These are phyloP conservation scores for Grifola frondosa DNA, from an alignment of 1,284 basidiomycete species.

Conservation along the genomic window DNA sequence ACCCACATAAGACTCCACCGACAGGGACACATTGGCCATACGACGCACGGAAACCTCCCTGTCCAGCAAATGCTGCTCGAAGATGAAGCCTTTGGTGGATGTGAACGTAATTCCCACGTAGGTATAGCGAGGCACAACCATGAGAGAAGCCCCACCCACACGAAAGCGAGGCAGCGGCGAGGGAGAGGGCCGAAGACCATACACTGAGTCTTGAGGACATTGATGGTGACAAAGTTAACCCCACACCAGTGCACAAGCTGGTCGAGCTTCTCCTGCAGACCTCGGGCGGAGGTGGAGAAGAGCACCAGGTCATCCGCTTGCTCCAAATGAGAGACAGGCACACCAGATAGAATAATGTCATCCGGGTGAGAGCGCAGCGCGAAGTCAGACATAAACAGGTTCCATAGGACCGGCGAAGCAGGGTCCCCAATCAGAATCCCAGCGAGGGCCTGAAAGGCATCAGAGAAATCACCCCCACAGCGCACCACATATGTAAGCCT, in stretches of 20 bases:
- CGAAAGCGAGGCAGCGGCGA: neutral
- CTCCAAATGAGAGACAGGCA: constrained; percentile 22
- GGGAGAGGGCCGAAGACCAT: constrained; percentile 19
- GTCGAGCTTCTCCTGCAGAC: constrained; percentile 27
- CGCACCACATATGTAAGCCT: constrained; percentile 27
- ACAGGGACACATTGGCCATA: neutral
- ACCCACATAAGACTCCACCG: constrained; percentile 4
- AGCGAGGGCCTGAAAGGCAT: constrained; percentile 20
- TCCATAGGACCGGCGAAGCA: constrained; percentile 34
- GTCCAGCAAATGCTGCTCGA: neutral
- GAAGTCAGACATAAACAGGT: constrained; percentile 31
- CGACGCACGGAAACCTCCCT: neutral
- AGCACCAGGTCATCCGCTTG: constrained; percentile 33
- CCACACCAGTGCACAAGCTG: constrained; percentile 21
- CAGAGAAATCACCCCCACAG: constrained; percentile 25
- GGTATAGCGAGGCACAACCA: neutral
- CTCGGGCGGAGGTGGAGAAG: constrained; percentile 21
- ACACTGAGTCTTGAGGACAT: constrained; percentile 21
- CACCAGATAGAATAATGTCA: constrained; percentile 22
- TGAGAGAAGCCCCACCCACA: too few relatives aligned
- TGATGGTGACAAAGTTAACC: constrained; percentile 27
- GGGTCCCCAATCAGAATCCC: constrained; percentile 34
- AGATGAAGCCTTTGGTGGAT: constrained; percentile 3
- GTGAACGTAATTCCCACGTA: constrained; percentile 6
- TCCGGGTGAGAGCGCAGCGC: constrained; percentile 7